Conservation (phyloP, 352 stramenopile genomes). For the Pythium apleroticum region DNA sequence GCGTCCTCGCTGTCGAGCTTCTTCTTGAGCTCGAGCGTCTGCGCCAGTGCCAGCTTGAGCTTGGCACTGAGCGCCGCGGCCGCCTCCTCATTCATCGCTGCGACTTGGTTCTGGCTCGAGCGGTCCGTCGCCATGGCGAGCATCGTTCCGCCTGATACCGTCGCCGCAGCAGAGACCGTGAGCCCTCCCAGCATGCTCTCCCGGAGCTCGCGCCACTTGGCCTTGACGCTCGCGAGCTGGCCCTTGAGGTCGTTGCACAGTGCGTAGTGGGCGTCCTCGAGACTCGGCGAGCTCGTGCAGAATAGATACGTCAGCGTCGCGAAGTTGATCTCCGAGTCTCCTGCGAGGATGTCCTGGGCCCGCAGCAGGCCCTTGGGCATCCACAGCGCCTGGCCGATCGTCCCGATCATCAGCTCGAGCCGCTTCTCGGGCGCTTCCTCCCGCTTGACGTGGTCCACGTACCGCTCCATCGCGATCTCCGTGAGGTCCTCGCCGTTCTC, state of each 20-base stretch:
- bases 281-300: slow-evolving; percentile 51
- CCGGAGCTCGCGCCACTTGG: slow-evolving; percentile 66
- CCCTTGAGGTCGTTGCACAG: slow-evolving; percentile 53
- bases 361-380: slow-evolving; percentile 56
- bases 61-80: slow-evolving; percentile 39
- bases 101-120: background rate
- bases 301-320: slow-evolving; percentile 71
- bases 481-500: slow-evolving; percentile 83
- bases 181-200: slow-evolving; percentile 26
- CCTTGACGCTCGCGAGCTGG: slow-evolving; percentile 51
- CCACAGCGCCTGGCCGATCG: slow-evolving; percentile 72
- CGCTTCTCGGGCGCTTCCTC: slow-evolving; percentile 55
- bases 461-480: slow-evolving; percentile 75
- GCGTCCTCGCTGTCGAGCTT: slow-evolving; percentile 56
- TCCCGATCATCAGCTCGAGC: slow-evolving; percentile 70
- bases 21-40: slow-evolving; percentile 74
- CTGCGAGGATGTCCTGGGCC: slow-evolving; percentile 65
- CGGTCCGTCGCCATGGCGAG: slow-evolving; percentile 1
- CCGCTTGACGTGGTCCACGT: slow-evolving; percentile 56
- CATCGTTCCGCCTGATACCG: background rate
- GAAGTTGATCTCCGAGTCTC: slow-evolving; percentile 80
- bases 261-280: slow-evolving; percentile 50
- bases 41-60: slow-evolving; percentile 70
- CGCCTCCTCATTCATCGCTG: slow-evolving; percentile 20
- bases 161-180: background rate